These are phyloP conservation scores for Thermochaetoides dissita DNA, from an alignment of 2,329 filamentous ascomycete species.

Conservation along the genomic window DNA sequence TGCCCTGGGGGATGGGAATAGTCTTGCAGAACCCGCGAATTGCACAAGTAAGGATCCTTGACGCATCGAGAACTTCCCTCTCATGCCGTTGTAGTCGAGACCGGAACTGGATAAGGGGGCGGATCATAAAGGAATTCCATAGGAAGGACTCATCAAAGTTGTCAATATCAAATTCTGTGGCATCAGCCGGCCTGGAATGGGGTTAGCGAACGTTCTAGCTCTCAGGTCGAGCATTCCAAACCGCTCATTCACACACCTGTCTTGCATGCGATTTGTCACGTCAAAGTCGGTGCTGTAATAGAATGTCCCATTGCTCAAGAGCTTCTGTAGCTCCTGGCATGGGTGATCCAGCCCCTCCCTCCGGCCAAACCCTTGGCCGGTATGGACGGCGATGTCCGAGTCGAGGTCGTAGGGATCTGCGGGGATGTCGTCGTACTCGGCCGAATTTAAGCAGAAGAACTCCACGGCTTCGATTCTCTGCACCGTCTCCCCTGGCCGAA, in stretches of 20 bases:
- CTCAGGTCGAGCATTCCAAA: no score
- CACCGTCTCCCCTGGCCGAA: slow-evolving; percentile 78
- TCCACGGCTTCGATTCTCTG: slow-evolving; percentile 77
- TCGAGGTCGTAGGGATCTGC: slow-evolving; percentile 40
- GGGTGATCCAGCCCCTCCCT: slow-evolving; percentile 72
- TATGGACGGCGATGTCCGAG: slow-evolving; percentile 32
- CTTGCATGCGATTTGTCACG: slow-evolving; percentile 81
- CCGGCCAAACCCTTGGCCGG: slow-evolving; percentile 42
- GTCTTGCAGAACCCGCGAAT: slow-evolving; percentile 87
- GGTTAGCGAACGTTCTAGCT: no score
- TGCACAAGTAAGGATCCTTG: slow-evolving; percentile 78
- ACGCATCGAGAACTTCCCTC: slow-evolving; percentile 66
- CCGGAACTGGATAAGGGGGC: slow-evolving; percentile 78
- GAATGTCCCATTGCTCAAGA: slow-evolving; percentile 84
- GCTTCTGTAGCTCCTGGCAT: slow-evolving; percentile 78
- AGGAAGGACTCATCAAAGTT: slow-evolving; percentile 85
- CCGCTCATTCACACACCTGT: slow-evolving; percentile 40
- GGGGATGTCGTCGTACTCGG: slow-evolving; percentile 69
- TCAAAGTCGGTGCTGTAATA: slow-evolving; percentile 99
- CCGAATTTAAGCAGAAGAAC: slow-evolving; percentile 82
- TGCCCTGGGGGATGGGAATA: slow-evolving; percentile 65
- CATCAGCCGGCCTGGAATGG: slow-evolving; percentile 50
- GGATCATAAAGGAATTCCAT: slow-evolving; percentile 99
- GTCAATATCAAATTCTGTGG: slow-evolving; percentile 73
- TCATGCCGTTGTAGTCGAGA: slow-evolving; percentile 64